Percentiles rank a stretch among this genome's conserved stretches.
Evolutionary conservation across 306 rosid genomes (phyloP).

Genomic region (barrel medic (Medicago truncatula)): MtrunA17r5.0-ANR NC_053044.1:48726501-48727000

Average conservation of each 20-base stretch:
- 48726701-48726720: not conserved
- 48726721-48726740: not conserved
- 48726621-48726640: slow-evolving; percentile 18
- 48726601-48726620: slow-evolving; percentile 29
- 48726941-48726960: not conserved
- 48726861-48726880: not conserved
- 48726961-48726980: too few relatives aligned
- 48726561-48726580: slow-evolving; percentile 10
- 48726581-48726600: not conserved
- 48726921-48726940: not conserved
- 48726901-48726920: not conserved
- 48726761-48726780: not conserved
- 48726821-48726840: slow-evolving; percentile 28
- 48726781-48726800: too few relatives aligned
- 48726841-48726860: not conserved
- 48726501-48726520: not conserved
- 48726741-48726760: not conserved
- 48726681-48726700: not conserved
- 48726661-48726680: not conserved
- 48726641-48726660: not conserved
- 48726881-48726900: slow-evolving; percentile 19
- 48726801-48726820: not conserved
- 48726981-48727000: too few relatives aligned
- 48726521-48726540: not conserved
- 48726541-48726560: slow-evolving; percentile 31